Percentiles rank a stretch among this genome's conserved stretches.
These are phyloP conservation scores for Trichoderma atrobrunneum DNA, from an alignment of 2,329 filamentous ascomycete species.

Conservation along the genomic window DNA sequence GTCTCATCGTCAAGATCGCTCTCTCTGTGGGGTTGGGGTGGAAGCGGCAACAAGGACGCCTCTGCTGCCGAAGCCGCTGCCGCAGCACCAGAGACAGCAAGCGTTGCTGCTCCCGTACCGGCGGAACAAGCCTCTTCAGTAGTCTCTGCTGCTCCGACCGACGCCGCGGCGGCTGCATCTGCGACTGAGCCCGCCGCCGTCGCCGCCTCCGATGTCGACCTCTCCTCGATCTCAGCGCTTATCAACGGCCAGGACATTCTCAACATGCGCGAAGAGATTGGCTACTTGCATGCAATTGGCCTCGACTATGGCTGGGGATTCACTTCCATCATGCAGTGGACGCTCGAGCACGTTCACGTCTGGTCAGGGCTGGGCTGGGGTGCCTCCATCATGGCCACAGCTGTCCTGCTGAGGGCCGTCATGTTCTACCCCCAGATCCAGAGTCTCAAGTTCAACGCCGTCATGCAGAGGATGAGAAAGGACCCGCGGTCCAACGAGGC, in stretches of 20 bases:
- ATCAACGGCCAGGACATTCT: slow-evolving; percentile 46
- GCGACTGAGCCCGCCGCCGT: slow-evolving; percentile 26
- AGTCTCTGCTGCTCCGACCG: slow-evolving; percentile 16
- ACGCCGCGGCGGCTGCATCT: slow-evolving; percentile 20
- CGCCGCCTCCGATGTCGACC: slow-evolving; percentile 33
- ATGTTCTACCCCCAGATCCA: slow-evolving; percentile 61
- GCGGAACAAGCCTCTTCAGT: slow-evolving; percentile 9
- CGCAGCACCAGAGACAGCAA: slow-evolving; percentile 23
- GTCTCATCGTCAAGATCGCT: slow-evolving; percentile 32
- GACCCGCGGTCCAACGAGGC: slow-evolving; percentile 52
- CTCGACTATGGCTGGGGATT: slow-evolving; percentile 85
- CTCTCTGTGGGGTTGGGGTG: slow-evolving; percentile 39
- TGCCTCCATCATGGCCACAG: slow-evolving; percentile 65
- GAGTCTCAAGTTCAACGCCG: slow-evolving; percentile 44
- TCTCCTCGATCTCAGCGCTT: slow-evolving; percentile 35
- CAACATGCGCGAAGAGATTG: slow-evolving; percentile 69
- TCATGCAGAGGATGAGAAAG: slow-evolving; percentile 54
- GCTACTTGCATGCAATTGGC: slow-evolving; percentile 78
- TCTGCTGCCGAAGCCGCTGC: slow-evolving; percentile 20
- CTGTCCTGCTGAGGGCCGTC: slow-evolving; percentile 60
- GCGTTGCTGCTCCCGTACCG: slow-evolving; percentile 17
- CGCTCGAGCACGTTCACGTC: slow-evolving; percentile 80
- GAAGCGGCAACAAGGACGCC: slow-evolving; percentile 31
- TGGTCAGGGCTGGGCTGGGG: slow-evolving; percentile 78
- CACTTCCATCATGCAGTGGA: slow-evolving; percentile 68